Evolutionary conservation across 78 protist species (phyloP).

Genomic region (Cavenderia fasciculata): DNA sequence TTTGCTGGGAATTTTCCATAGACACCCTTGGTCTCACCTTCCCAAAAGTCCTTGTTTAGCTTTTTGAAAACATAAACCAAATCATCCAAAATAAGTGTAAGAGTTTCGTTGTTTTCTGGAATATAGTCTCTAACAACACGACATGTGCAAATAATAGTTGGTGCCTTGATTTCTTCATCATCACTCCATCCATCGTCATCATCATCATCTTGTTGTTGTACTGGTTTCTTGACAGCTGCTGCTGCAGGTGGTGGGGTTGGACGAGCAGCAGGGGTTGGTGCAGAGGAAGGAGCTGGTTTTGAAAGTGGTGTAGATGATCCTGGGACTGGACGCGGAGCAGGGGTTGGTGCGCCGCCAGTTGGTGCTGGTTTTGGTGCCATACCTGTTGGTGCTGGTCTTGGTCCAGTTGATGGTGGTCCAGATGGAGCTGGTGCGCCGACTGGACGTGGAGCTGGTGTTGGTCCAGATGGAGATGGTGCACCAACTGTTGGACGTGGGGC

Average conservation of each 20-base stretch:
- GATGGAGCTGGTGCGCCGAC: constrained; percentile 38
- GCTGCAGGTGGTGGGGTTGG: background rate
- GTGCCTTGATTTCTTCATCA: constrained; percentile 51
- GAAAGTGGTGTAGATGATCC: background rate
- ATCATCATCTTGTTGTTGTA: constrained; percentile 35
- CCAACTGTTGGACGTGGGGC: too few species aligned
- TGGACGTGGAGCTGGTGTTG: background rate
- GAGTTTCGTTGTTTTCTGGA: constrained; percentile 54
- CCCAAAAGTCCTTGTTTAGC: constrained; percentile 45
- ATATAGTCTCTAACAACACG: constrained; percentile 73
- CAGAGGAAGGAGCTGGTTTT: constrained; percentile 3
- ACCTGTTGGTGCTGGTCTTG: background rate
- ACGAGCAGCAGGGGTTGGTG: background rate
- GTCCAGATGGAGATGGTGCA: background rate
- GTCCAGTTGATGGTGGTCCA: background rate
- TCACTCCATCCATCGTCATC: constrained; percentile 55
- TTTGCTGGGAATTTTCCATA: constrained; percentile 62
- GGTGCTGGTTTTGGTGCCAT: background rate
- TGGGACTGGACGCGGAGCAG: constrained; percentile 14
- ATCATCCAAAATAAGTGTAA: constrained; percentile 76
- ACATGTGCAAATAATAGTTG: constrained; percentile 49
- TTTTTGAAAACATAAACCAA: constrained; percentile 77
- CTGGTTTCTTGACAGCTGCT: background rate
- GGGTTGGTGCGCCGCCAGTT: background rate
- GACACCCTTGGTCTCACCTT: constrained; percentile 80